Base-by-base conservation (phyloP, 116 monocot genomes). In the Iris pallida region DNA sequence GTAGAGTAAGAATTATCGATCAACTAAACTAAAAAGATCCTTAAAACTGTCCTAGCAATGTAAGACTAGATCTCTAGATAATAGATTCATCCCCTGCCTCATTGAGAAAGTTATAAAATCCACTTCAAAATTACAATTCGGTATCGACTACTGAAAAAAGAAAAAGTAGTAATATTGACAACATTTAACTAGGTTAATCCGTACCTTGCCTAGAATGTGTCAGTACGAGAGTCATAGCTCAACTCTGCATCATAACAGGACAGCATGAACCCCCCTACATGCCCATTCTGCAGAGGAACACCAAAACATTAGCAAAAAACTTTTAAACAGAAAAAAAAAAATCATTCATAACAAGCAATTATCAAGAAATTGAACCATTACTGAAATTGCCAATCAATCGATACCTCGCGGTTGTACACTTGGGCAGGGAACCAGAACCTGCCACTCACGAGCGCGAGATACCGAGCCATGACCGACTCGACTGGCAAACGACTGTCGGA, bases 161-260 rank as follows among this genome's bases (percentile, higher is more conserved):
- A 30, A 30, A 30, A 30, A n/a, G n/a, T n/a, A n/a, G 30, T 30
- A 30, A 30, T 3, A 30, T 30, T 30, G 30, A 3, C 30, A 30
- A 30, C 3, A 30, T 30, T 30, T 30, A 30, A 30, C 30, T 30
- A 30, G 30, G 30, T 30, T 30, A 16, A 47, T 13, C 20, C 66
- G 42, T 81, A 94, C 97, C 93, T 88, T 6, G 97, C 97, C 52
- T 63, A 46, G 68, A 98, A 98, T 20, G 87, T 84, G 71, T 98
- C 73, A 2, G 90, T 90, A 16, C 41, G 57, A 53, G 75, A 69
- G 49, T 92, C 90, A 63, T 98, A 98, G 20, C 85, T 85, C 16
- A 98, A 68, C 44, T 88, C 83, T 40, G 92, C 90, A 79, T 98
- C 90, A 57, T 98, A 98, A 64, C 97, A 92, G 1, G 97, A 98